A percentile compares a stretch with the other conserved stretches of the same genome.
Evolutionary conservation across 495 filamentous ascomycete species (phyloP).

Genomic region (Xylaria grammica): DNA sequence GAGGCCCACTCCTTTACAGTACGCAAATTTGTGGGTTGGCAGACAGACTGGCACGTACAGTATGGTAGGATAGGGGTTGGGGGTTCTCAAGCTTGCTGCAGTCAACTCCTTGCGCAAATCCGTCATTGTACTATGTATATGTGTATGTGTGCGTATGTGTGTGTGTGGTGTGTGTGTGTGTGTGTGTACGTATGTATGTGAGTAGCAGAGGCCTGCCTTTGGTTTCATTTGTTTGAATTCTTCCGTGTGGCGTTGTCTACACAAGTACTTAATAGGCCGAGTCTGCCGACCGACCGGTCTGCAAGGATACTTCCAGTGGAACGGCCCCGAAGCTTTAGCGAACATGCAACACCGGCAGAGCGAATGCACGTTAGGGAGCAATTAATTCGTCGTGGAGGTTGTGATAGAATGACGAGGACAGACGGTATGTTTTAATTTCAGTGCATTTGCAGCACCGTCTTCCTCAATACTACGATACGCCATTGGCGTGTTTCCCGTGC

Average conservation of each 20-base stretch:
- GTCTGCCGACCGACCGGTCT: constrained; percentile 15
- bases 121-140: not conserved
- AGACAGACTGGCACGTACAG: not conserved
- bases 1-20: constrained; percentile 4
- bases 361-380: constrained; percentile 5
- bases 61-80: not conserved
- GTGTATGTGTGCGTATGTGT: not conserved
- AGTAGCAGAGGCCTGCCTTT: constrained; percentile 1
- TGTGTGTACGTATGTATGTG: not conserved
- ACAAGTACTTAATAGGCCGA: not conserved
- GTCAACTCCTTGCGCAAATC: not conserved
- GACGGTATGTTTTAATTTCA: constrained; percentile 8
- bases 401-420: not conserved
- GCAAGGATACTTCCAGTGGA: constrained; percentile 14
- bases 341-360: constrained; percentile 19
- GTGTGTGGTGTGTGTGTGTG: no score
- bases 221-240: constrained; percentile 19
- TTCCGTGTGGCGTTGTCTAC: constrained; percentile 15
- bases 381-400: not conserved
- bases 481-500: constrained; percentile 11
- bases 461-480: not conserved
- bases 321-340: constrained; percentile 16
- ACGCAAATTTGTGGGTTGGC: not conserved
- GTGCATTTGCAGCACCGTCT: not conserved
- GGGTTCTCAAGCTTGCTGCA: not conserved